Base-by-base conservation (phyloP, 192 early-diverging fungal species). In the Cladochytrium replicatum region DNA sequence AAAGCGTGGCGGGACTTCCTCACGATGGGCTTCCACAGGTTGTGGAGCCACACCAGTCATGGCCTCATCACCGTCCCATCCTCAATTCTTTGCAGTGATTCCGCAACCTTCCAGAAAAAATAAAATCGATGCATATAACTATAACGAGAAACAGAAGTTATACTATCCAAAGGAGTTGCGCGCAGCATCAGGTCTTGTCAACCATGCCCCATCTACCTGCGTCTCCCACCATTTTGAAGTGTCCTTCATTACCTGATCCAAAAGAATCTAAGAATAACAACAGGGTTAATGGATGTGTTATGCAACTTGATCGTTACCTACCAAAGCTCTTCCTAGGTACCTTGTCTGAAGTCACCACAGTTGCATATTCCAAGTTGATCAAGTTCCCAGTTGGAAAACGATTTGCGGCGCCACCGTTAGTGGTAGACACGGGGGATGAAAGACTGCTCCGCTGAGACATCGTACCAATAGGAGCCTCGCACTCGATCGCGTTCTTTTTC, bases 131-230 rank as follows among this genome's bases (percentile, higher is more conserved):
- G n/a, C n/a, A n/a, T n/a, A n/a, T n/a, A n/a, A n/a, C n/a, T n/a
- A 13, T n/a, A n/a, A n/a, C n/a, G n/a, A n/a, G n/a, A n/a, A n/a
- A n/a, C n/a, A n/a, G n/a, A n/a, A n/a, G n/a, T n/a, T n/a, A n/a
- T n/a, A n/a, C n/a, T n/a, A n/a, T n/a, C n/a, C n/a, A n/a, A n/a
- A n/a, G n/a, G n/a, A n/a, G n/a, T n/a, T n/a, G n/a, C n/a, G n/a
- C n/a, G n/a, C n/a, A n/a, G n/a, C n/a, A n/a, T n/a, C n/a, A n/a
- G n/a, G n/a, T n/a, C n/a, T n/a, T n/a, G n/a, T n/a, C n/a, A n/a
- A n/a, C 58, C 68, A 60, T 2, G 63, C 48, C 8, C 50, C 58
- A 39, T 61, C 63, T 32, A 65, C 23, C 22, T 59, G 40, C 3
- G 43, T 29, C 1, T 47, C 48, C 63, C 63, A 65, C 63, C 63